Base-by-base conservation (phyloP, 2,329 filamentous ascomycete species). In the Trichoderma sp. region DNA sequence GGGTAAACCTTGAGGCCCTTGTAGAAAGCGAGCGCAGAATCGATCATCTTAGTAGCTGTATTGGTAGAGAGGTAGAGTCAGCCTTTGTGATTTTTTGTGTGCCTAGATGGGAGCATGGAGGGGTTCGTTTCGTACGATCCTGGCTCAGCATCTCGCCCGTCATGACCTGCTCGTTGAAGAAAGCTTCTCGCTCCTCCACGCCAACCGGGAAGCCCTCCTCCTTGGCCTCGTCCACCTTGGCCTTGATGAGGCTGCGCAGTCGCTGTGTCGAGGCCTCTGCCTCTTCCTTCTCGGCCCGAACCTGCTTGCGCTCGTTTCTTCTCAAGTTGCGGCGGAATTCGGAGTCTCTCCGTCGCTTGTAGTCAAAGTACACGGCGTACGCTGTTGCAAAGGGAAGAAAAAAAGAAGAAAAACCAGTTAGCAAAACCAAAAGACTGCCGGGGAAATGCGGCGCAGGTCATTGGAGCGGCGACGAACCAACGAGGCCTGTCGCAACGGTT, bases 1-100 rank as follows among this genome's bases (percentile, higher is more conserved):
- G 95, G 95, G 83, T 99, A 99, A 74, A 98, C 95, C 87, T 99
- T 99, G 73, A 99, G 87, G 53, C 94, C 95, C 86, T 94, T 96
- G 88, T 98, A 99, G 83, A 99, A 99, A 80, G 92, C 93, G 70
- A 98, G 84, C 57, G 95, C 94, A 61, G 95, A 92, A 72, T 97
- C 94, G 68, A 97, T 80, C 48, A 86, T 84, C 76, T 90, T 87
- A 72, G 87, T 82, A 73, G 89, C 89, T 92, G 73, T 70, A 70
- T 37, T 13, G 12, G 2, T 50, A 50, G 27, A 54, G 17, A 48
- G 5, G 48, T 17, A 61, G 9, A 34, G 37, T 64, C 32, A 22
- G 42, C 29, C 5, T 32, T 29, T n/a, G 29, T 34, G 45, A 8
- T 48, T 52, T 12, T 39, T 37, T 27, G 5, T 13, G n/a, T 17